Base-by-base conservation (phyloP, 805 yeast genomes). In the Suhomyces tanzawaensis region DNA sequence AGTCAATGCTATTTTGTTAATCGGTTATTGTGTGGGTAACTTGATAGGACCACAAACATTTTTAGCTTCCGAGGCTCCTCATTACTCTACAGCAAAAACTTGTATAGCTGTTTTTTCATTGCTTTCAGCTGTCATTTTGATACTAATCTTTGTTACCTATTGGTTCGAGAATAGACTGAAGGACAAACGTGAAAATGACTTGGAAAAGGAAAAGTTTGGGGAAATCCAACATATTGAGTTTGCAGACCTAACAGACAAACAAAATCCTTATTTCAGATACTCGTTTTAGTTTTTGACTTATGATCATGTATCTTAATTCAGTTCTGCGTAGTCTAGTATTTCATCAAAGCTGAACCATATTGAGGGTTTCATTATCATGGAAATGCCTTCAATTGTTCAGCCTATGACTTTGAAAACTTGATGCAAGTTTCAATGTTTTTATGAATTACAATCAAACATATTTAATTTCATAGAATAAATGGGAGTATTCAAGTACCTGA, bases 41-140 rank as follows among this genome's bases (percentile, higher is more conserved):
- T 57, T 75, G 33, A 58, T 68, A 34, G 83, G 83, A 1, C 81
- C 82, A 1, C 79, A 74, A 44, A 62, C 77, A 3, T 76, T 75
- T 48, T 53, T 57, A 30, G 55, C 57, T 0, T 40, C 36, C 3
- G 72, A 76, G 47, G 74, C 76, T 3, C 78, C 79, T 16, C 39
- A 44, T 3, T 74, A 72, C 45, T 49, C 52, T 9, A 60, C 65
- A 26, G 79, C 71, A 13, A 65, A 63, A 40, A 61, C 57, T 22
- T 57, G 69, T 30, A 67, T 71, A 48, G 71, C 66, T 29, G 69
- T 52, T 14, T 61, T 66, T 39, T 49, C 49, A 37, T 42, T 51
- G 36, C 34, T 62, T 8, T 48, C 66, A 19, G 40, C 62, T 18
- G 48, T 56, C 8, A 36, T 52, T n/a, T 45, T 71, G 27, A 15